These are phyloP conservation scores for Coniella vitis DNA, from an alignment of 2,329 filamentous ascomycete genomes.

Conservation along the genomic window DNA sequence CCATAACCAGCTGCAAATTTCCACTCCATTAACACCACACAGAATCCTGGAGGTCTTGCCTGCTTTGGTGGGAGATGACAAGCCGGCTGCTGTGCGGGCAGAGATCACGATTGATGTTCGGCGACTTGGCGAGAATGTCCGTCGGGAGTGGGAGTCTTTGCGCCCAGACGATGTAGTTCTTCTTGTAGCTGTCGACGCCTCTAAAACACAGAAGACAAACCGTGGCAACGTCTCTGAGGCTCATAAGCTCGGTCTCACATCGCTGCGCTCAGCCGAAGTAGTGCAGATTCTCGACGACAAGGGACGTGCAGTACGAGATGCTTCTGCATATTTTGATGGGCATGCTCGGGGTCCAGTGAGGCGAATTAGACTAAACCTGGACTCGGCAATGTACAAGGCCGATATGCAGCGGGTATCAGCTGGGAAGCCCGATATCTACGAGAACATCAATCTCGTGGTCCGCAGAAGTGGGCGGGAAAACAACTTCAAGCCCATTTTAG, in stretches of 20 bases:
- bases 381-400: constrained; percentile 67
- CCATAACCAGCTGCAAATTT: not conserved
- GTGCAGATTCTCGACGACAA: constrained; percentile 82
- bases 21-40: constrained; percentile 21
- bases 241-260: constrained; percentile 60
- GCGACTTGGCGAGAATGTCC: constrained; percentile 66
- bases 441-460: constrained; percentile 76
- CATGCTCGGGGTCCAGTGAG: constrained; percentile 54
- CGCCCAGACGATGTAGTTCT: constrained; percentile 86
- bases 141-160: constrained; percentile 84
- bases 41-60: constrained; percentile 76
- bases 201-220: constrained; percentile 40
- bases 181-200: constrained; percentile 66
- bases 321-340: constrained; percentile 54
- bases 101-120: constrained; percentile 82
- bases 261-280: constrained; percentile 77
- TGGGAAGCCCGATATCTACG: constrained; percentile 74
- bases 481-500: constrained; percentile 90
- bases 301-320: constrained; percentile 63
- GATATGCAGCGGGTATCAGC: constrained; percentile 61
- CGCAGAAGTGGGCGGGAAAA: constrained; percentile 84
- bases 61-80: constrained; percentile 72
- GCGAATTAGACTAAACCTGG: constrained; percentile 73
- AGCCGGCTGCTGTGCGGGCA: constrained; percentile 77
- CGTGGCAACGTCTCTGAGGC: constrained; percentile 46